phyloP scores from a whole-genome alignment of 805 yeast genomes.

The Schwanniomyces pseudopolymorphus region DNA sequence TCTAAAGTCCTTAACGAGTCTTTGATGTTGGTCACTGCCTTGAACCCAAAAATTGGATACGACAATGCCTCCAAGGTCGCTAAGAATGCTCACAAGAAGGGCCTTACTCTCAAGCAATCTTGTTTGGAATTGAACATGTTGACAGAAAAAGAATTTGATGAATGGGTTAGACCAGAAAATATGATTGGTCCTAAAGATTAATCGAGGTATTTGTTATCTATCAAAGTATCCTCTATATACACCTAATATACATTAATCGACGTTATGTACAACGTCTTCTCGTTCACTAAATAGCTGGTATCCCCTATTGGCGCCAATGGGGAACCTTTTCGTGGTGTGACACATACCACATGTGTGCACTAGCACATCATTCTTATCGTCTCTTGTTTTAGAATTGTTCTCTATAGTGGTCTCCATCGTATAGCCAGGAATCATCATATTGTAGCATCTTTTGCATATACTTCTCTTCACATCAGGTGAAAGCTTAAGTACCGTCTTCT shows the following conservation, averaged over 20 bases:
- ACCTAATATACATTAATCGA: constrained; percentile 2
- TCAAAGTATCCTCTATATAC: background rate
- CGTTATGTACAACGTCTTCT: constrained; percentile 16
- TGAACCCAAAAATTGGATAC: constrained; percentile 98
- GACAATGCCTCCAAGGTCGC: constrained; percentile 97
- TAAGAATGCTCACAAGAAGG: constrained; percentile 97
- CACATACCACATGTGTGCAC: constrained; percentile 53
- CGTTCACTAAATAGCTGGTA: constrained; percentile 49
- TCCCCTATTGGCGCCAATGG: constrained; percentile 55
- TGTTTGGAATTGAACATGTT: constrained; percentile 89
- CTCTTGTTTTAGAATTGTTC: constrained; percentile 37
- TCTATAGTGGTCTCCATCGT: constrained; percentile 38
- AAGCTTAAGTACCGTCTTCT: constrained; percentile 63
- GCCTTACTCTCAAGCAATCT: constrained; percentile 90
- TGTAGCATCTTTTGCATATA: constrained; percentile 66
- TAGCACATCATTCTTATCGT: constrained; percentile 44
- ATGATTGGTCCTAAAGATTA: constrained; percentile 90
- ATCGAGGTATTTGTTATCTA: background rate
- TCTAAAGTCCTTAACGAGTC: constrained; percentile 88
- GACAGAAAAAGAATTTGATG: constrained; percentile 82
- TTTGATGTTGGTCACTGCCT: constrained; percentile 96
- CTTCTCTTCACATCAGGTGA: constrained; percentile 67
- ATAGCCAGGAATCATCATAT: constrained; percentile 50
- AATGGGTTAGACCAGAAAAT: constrained; percentile 96
- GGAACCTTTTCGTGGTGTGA: constrained; percentile 53